Evolutionary conservation across 768 basidiomycete genomes (phyloP).

Genomic region (Arthromyces matolae): DNA sequence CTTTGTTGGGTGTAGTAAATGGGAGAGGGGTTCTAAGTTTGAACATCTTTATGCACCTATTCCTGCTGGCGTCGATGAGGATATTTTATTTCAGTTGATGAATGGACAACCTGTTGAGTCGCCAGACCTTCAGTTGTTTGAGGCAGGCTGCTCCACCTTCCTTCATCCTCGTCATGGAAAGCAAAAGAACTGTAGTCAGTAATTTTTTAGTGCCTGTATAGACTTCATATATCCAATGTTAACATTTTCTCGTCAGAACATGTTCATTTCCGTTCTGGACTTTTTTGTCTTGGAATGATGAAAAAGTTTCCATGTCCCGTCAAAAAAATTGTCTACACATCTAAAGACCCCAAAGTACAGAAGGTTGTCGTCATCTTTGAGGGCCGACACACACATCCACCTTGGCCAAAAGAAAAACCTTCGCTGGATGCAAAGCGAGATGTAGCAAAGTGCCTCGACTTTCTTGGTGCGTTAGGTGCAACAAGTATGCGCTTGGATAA

Average conservation of each 20-base stretch:
- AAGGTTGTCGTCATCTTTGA: neutral
- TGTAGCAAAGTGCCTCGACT: neutral
- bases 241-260: too few relatives aligned
- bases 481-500: neutral
- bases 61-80: neutral
- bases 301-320: neutral
- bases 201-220: neutral
- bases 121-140: neutral
- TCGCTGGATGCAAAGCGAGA: neutral
- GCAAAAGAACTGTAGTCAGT: constrained; percentile 2
- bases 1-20: neutral
- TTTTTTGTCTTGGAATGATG: neutral
- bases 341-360: neutral
- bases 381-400: neutral
- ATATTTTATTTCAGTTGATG: neutral
- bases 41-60: neutral
- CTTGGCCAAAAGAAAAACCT: constrained; percentile 1
- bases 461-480: neutral
- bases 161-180: neutral
- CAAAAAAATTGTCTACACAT: constrained; percentile 1
- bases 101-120: neutral
- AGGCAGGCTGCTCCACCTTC: neutral
- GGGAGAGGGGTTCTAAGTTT: neutral
- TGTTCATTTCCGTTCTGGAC: neutral
- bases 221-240: too few relatives aligned